Evolutionary conservation across 2,329 filamentous ascomycete species (phyloP), one percentile per base, ranked within the genome.

Genomic region (Hypoxylon sp.): DNA sequence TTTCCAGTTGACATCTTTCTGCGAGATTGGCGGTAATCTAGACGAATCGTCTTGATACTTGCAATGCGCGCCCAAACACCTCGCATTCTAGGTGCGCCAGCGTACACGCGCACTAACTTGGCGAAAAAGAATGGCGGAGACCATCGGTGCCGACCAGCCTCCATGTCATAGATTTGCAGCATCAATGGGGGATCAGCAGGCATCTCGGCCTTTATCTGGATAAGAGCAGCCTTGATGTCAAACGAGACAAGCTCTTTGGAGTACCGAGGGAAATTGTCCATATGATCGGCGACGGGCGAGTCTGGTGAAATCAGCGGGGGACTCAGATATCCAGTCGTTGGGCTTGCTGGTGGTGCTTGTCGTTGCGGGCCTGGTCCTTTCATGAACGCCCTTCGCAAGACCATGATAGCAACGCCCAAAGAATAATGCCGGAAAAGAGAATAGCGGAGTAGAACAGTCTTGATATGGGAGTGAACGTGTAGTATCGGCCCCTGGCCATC

Each of bases 391-490:
- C 88, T 89, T 56, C 85, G 85, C 22, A 99, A 78, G 2, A 96
- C 92, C 75, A 89, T 89, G 22, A 86, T 81, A 7, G 95, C 96
- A 64, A 98, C 89, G 0, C 93, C 92, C 24, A 96, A 85, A 0
- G 94, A 91, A 75, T 97, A 99, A 75, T 97, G 94, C 2, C 94
- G 90, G 77, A 96, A 97, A 0, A 99, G 85, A 0, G 96, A 99
- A 75, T 98, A 98, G 52, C 96, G 91, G 6, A 97, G 74, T 65
- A 92, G 88, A 1, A 99, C 80, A 4, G 91, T 93, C 70, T 91
- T 91, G 18, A 96, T 85, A 54, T 91, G 87, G 0, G 93, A 91
- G 70, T 96, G 93, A 44, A 98, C 80, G 74, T 98, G 93, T 74
- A 97, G 92, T 4, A 97, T 84, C 0, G 93, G 92, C 0, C 94